A percentile compares a stretch with the other conserved stretches of the same genome.
Conservation (phyloP, 2,329 filamentous ascomycete species). For the Penicillium occitanis region DNA sequence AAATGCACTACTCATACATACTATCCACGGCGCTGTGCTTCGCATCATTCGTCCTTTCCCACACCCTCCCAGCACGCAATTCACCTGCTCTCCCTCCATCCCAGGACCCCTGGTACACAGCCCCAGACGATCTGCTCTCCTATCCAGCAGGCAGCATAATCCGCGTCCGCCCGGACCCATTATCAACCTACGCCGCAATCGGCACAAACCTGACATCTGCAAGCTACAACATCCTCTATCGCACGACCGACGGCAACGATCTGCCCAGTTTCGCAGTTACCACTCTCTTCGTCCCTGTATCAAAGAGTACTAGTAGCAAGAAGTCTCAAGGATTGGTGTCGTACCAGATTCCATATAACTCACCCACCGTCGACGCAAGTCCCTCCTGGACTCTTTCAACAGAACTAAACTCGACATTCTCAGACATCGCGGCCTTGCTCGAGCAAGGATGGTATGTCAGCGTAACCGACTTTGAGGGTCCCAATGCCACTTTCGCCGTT, state of each 20-base stretch:
- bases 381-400: conserved; percentile 14
- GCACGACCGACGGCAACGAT: conserved; percentile 13
- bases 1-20: not conserved
- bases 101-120: conserved; percentile 18
- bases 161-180: conserved; percentile 8
- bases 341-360: conserved; percentile 18
- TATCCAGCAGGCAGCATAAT: conserved; percentile 14
- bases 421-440: conserved; percentile 3
- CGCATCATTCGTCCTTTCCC: not conserved
- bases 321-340: conserved; percentile 1
- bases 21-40: not conserved
- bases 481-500: conserved; percentile 11
- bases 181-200: not conserved
- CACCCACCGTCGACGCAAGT: conserved; percentile 12
- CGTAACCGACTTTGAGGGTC: conserved; percentile 17
- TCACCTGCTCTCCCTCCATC: conserved; percentile 4
- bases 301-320: too few species aligned
- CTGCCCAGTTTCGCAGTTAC: conserved; percentile 10
- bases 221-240: conserved; percentile 19
- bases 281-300: conserved; percentile 8
- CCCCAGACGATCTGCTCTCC: conserved; percentile 8
- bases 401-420: not conserved
- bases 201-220: conserved; percentile 12
- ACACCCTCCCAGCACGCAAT: not conserved
- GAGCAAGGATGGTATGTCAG: conserved; percentile 17